Evolutionary conservation across 2,329 filamentous ascomycete species (phyloP).

Genomic region (Blastomyces emzantsi): DNA sequence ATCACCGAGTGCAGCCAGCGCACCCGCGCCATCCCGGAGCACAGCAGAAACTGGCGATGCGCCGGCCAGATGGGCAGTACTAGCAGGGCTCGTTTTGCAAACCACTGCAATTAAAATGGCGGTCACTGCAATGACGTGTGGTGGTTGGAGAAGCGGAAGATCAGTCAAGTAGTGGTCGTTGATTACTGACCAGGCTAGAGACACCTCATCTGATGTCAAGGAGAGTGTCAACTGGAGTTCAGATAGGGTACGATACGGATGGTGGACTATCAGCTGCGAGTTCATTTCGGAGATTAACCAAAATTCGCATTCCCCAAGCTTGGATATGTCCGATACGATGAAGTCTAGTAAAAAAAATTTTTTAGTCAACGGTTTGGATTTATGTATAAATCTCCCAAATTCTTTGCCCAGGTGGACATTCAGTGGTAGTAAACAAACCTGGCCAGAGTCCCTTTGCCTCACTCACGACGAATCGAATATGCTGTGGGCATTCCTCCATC

Average conservation of each 20-base stretch:
- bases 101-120: conserved; percentile 79
- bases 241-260: conserved; percentile 75
- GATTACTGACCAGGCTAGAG: conserved; percentile 70
- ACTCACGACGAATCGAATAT: conserved; percentile 80
- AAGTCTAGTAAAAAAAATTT: conserved; percentile 44
- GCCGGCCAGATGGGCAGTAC: conserved; percentile 13
- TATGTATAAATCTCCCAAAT: not conserved
- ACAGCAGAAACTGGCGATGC: conserved; percentile 27
- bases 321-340: conserved; percentile 65
- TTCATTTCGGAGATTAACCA: conserved; percentile 84
- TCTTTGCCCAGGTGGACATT: not conserved
- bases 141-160: conserved; percentile 72
- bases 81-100: conserved; percentile 33
- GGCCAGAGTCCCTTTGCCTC: conserved; percentile 83
- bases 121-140: conserved; percentile 81
- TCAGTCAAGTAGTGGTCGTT: conserved; percentile 93
- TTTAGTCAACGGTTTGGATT: conserved; percentile 15
- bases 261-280: conserved; percentile 80
- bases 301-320: conserved; percentile 90
- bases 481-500: conserved; percentile 94
- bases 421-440: conserved; percentile 35
- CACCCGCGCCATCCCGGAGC: conserved; percentile 30
- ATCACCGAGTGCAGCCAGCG: conserved; percentile 29
- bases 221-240: conserved; percentile 60
- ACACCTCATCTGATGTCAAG: conserved; percentile 67